Percentiles rank a stretch among this genome's conserved stretches.
Evolutionary conservation across 441 rosid genomes (phyloP).

Genomic region (Mallotus repandus): DNA sequence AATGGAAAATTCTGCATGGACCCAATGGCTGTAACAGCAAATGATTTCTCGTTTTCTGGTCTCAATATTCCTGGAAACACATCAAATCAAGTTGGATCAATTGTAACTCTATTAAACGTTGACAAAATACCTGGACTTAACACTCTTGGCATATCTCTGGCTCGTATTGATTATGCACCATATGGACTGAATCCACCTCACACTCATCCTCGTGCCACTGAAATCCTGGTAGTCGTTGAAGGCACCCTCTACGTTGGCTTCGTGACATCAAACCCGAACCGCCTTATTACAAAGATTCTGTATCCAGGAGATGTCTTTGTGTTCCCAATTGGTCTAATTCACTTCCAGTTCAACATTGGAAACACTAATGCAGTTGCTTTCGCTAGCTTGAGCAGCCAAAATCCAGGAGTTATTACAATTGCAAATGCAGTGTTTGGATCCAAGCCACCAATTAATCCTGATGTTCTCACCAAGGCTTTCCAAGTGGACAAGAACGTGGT

Average conservation of each 20-base stretch:
- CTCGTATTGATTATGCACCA: slow-evolving; percentile 48
- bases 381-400: slow-evolving; percentile 38
- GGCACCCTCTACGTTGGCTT: slow-evolving; percentile 26
- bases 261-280: slow-evolving; percentile 25
- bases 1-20: slow-evolving; percentile 2
- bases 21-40: background rate
- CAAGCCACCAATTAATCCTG: slow-evolving; percentile 24
- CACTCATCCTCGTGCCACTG: too few species aligned
- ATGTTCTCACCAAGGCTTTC: slow-evolving; percentile 37
- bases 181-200: too few species aligned
- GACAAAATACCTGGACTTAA: slow-evolving; percentile 43
- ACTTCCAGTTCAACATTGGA: slow-evolving; percentile 40
- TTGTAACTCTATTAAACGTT: slow-evolving; percentile 33
- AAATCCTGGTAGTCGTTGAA: too few species aligned
- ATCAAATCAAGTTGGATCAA: slow-evolving; percentile 40
- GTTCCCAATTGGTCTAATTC: too few species aligned
- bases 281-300: slow-evolving; percentile 23
- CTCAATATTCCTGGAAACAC: slow-evolving; percentile 39
- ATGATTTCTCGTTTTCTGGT: slow-evolving; percentile 26
- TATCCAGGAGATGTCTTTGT: slow-evolving; percentile 33
- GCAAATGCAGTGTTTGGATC: slow-evolving; percentile 41
- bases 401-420: slow-evolving; percentile 35
- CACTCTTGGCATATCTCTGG: slow-evolving; percentile 13
- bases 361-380: slow-evolving; percentile 31
- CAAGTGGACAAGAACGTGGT: background rate